Base-by-base conservation (phyloP, 106 monocot genomes). In the Cymbidium sinense region DNA sequence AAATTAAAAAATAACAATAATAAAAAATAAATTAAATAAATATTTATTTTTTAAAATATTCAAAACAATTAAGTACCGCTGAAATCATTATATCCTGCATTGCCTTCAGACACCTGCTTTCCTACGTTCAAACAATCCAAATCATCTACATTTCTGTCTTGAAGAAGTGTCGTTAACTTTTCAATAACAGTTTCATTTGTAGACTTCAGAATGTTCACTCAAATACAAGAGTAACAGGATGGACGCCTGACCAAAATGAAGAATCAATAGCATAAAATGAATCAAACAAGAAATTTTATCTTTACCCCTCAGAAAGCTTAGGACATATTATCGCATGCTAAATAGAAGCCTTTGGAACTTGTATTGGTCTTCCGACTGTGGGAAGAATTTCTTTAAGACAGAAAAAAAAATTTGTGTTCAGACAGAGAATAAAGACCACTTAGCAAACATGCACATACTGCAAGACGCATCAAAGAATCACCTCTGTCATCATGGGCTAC, bases 161-260 rank as follows among this genome's bases (percentile, higher is more conserved):
- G 65, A 30, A 94, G 33, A 54, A 87, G 73, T 50, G 51, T 12
- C n/a, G n/a, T n/a, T n/a, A n/a, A n/a, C n/a, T n/a, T n/a, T n/a
- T n/a, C n/a, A n/a, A n/a, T n/a, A n/a, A 99, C 80, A 36, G 73
- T 77, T 43, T 90, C 86, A 34, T 41, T 81, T 21, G 90, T 81
- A 41, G 90, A 83, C 78, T 84, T 88, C 29, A 94, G 84, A 80
- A 83, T 84, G 79, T 99, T 99, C 43, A 99, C 94, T n/a, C 44
- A 88, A 72, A 99, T 82, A 75, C 91, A 99, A 75, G 98, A 92
- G 82, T 99, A 99, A 70, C 79, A 81, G 36, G 98, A 90, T 44
- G 98, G 98, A 29, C 64, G 88, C 88, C 96, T 98, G 50, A 54
- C n/a, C n/a, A n/a, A n/a, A n/a, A n/a, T n/a, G n/a, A n/a, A n/a